Conservation (phyloP, 257 asterid species). For the Marsdenia floribunda region DNA sequence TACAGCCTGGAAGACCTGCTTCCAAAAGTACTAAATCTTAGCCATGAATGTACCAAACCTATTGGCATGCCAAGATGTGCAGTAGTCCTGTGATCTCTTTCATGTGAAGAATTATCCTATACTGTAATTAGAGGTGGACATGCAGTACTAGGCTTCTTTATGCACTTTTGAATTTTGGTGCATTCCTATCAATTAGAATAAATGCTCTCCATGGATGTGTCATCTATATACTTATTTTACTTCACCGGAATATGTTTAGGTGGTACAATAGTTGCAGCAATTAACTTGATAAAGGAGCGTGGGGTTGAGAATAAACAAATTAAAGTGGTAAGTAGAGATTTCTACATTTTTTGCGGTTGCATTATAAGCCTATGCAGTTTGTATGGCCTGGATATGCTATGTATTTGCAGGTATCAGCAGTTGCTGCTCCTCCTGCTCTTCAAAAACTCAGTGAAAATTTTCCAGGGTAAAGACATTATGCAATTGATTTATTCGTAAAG, state of each 20-base stretch:
- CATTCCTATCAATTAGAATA: neutral
- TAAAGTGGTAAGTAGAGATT: conserved; percentile 68
- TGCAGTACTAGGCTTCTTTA: neutral
- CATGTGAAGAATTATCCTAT: neutral
- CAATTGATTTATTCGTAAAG: too few species aligned
- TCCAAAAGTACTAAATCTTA: neutral
- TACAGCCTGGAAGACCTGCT: neutral
- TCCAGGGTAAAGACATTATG: conserved; percentile 58
- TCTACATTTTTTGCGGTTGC: neutral
- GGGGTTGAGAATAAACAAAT: conserved; percentile 73
- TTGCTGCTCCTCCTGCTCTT: conserved; percentile 95
- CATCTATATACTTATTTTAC: neutral
- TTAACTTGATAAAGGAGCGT: conserved; percentile 70
- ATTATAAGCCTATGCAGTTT: conserved; percentile 1
- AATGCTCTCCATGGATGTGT: neutral
- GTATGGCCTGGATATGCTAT: conserved; percentile 1
- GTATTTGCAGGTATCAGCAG: conserved; percentile 59
- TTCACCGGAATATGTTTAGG: conserved; percentile 35
- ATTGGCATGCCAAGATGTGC: neutral
- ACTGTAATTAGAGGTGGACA: neutral
- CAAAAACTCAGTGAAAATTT: conserved; percentile 68
- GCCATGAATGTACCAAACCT: neutral
- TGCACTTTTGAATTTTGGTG: neutral
- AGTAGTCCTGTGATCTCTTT: neutral
- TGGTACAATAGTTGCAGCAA: conserved; percentile 86